These are phyloP conservation scores for Saururus chinensis DNA, from an alignment of 164 flowering plant genomes.

Conservation along the genomic window DNA sequence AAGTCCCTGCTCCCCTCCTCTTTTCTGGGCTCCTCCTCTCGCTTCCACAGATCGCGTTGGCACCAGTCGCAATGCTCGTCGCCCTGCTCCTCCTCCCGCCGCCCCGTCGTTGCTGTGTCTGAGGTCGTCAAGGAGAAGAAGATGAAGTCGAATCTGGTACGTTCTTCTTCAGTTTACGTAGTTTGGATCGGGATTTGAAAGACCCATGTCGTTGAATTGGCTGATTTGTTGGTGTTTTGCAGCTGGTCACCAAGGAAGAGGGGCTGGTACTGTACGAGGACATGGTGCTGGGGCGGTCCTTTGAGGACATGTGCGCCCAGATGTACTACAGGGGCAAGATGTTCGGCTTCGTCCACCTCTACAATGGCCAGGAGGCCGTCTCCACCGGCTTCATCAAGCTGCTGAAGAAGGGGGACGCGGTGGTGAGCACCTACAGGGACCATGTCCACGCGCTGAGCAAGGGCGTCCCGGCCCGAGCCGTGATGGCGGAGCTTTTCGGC, in stretches of 20 bases:
- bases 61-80: slow-evolving; percentile 6
- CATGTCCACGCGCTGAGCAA: slow-evolving; percentile 91
- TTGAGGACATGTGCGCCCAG: slow-evolving; percentile 98
- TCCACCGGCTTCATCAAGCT: slow-evolving; percentile 92
- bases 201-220: not conserved
- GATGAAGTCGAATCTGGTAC: slow-evolving; percentile 18
- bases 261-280: slow-evolving; percentile 71
- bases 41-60: not conserved
- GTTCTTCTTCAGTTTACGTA: not conserved
- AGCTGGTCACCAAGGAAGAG: slow-evolving; percentile 78
- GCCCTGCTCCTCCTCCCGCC: slow-evolving; percentile 11
- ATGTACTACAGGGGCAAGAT: slow-evolving; percentile 96
- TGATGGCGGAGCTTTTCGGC: slow-evolving; percentile 92
- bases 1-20: slow-evolving; percentile 16
- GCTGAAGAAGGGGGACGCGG: slow-evolving; percentile 56
- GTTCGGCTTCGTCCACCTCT: slow-evolving; percentile 93
- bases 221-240: slow-evolving; percentile 7
- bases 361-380: slow-evolving; percentile 91
- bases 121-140: slow-evolving; percentile 68
- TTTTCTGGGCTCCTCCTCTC: slow-evolving; percentile 20
- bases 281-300: slow-evolving; percentile 70
- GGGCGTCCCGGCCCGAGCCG: slow-evolving; percentile 74
- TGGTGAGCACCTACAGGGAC: slow-evolving; percentile 81
- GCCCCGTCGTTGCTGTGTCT: slow-evolving; percentile 42
- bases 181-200: too few species aligned